Evolutionary conservation across 129 eudicot species (phyloP), one percentile per base, ranked within the genome.

Genomic region (Helianthus tuberosus): DNA sequence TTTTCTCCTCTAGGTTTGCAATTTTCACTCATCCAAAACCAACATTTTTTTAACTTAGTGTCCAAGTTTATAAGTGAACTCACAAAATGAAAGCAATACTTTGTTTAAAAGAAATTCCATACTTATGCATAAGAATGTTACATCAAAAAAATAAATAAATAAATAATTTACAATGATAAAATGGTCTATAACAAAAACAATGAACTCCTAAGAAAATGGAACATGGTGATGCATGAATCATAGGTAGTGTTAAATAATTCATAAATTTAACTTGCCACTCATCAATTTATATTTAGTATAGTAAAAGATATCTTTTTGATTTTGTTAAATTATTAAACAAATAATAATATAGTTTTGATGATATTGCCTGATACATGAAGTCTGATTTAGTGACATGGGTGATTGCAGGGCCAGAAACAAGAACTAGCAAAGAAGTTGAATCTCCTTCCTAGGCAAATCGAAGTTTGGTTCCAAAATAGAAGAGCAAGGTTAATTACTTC

Each of bases 401-500:
- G 38, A 67, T 75, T 77, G 73, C 86, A 90, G 93, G 83, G 65
- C 20, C 90, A 87, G 66, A 90, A 85, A 68, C 85, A 80, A 54
- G 79, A 75, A 73, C 87, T 85, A 25, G 89, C 96, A 35, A 78
- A 60, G 72, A 83, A 72, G 63, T 77, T 90, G 79, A 85, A 81
- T 74, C 89, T 83, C 17, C 82, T 68, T 78, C 93, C 87, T 3
- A 81, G 93, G 48, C 96, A 90, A 81, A 89, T 90, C 13, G 93
- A 87, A 85, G 89, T 90, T 76, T 90, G 89, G 91, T 90, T 87
- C 68, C 93, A 90, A 57, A 90, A 87, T 62, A 64, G 91, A 79
- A 74, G 91, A 81, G 93, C 91, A 74, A 85, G 91, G 93, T 85
- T 52, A 32, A 32, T 32, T 39, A 64, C 47, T 43, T 43, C 36